These are phyloP conservation scores for Zhuliangozyma blackwelliae DNA, from an alignment of 1,139 yeast species.

Conservation along the genomic window DNA sequence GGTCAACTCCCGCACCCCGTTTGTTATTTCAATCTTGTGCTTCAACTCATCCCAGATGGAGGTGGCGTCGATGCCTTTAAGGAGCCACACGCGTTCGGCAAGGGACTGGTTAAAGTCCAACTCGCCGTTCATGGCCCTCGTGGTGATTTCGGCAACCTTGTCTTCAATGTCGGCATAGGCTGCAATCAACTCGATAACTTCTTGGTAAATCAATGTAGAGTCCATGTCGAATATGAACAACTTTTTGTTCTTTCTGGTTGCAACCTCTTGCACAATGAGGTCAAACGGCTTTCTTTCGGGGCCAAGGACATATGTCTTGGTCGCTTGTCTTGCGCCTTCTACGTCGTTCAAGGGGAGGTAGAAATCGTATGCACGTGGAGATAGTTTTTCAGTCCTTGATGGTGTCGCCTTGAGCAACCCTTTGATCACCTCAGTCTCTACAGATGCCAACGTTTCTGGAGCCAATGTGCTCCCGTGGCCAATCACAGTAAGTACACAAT, in stretches of 20 bases:
- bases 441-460: too few relatives aligned
- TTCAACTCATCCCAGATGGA: conserved; percentile 78
- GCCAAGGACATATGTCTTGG: conserved; percentile 8
- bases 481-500: too few relatives aligned
- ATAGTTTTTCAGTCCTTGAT: conserved; percentile 8
- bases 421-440: too few relatives aligned
- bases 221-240: conserved; percentile 96
- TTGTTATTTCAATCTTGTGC: conserved; percentile 64
- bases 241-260: conserved; percentile 46
- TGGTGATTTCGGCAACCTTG: conserved; percentile 60
- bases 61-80: conserved; percentile 74
- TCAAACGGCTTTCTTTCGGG: conserved; percentile 20
- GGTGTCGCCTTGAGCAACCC: neutral
- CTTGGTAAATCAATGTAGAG: conserved; percentile 92
- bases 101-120: conserved; percentile 85
- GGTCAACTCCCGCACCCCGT: conserved; percentile 76
- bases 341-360: conserved; percentile 5
- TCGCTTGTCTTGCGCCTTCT: conserved; percentile 3
- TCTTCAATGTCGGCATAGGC: conserved; percentile 37
- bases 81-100: conserved; percentile 64
- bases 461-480: too few relatives aligned
- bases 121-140: conserved; percentile 96
- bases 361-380: conserved; percentile 19
- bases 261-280: conserved; percentile 28
- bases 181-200: conserved; percentile 93